Evolutionary conservation across 2,329 filamentous ascomycete genomes (phyloP), one percentile per base, ranked within the genome.

Genomic region (Colletotrichum sublineola): DNA sequence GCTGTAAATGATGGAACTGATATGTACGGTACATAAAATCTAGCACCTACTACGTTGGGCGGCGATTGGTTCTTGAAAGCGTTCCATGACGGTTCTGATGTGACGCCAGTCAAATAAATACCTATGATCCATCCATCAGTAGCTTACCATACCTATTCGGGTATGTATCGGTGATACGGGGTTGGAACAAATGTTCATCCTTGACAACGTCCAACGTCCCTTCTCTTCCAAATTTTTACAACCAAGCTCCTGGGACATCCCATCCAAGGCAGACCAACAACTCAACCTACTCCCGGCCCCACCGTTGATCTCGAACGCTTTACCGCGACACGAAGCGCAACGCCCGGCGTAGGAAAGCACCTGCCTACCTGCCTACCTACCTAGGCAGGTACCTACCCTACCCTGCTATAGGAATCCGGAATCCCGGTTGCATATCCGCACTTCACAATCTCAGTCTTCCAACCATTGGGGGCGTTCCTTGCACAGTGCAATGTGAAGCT

Each of bases 271-370:
- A 42, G n/a, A 18, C 36, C 11, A 14, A 58, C 36, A 33, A 53
- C 20, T n/a, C 15, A n/a, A 18, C 20, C 18, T 9, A n/a, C 46
- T 42, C 55, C n/a, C 36, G n/a, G 7, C 36, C 55, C 55, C 55
- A 42, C 55, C 36, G n/a, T 58, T 29, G 55, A 58, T 58, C 55
- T 20, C 36, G 36, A 36, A 38, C 55, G n/a, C 38, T 42, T n/a
- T 69, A 62, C 67, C 61, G 52, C 38, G 18, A 46, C 40, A 38
- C 31, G 56, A 63, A 42, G 40, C 64, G 61, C 48, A 42, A 58
- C n/a, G 14, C n/a, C 55, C 14, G 12, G 55, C 20, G 55, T 38
- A 18, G 55, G 6, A 40, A 40, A 40, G n/a, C 6, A 20, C 15
- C 42, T 44, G n/a, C 18, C 44, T 46, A n/a, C 8, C 20, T 46